Base-by-base conservation (phyloP, 2,329 filamentous ascomycete species). In the Aspergillus fijiensis region DNA sequence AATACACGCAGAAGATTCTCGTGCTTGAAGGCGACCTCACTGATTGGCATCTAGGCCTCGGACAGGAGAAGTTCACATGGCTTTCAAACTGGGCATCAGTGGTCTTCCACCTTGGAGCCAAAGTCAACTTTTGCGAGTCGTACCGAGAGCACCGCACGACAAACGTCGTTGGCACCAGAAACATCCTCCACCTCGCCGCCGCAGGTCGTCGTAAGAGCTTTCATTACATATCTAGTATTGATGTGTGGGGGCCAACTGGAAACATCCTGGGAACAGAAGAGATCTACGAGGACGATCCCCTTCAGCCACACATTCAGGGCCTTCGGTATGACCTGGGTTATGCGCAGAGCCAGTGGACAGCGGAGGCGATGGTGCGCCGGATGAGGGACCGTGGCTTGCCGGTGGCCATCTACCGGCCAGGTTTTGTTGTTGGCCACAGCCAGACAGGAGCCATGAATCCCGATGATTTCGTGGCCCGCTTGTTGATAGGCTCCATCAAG, bases 401-500 rank as follows among this genome's bases (percentile, higher is more conserved):
- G 1, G 90, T 89, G 11, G 82, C 85, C 27, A 84, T 95, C 45
- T 81, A 95, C 48, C 85, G 92, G 3, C 87, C 91, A 1, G 91
- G 92, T 7, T 96, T 96, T 70, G 85, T 96, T 48, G 82, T 88
- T 3, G 92, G 91, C 5, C 85, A 91, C 71, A 81, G 83, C 1
- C 74, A 80, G 35, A 85, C 83, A 11, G 91, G 91, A 19, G 25
- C 23, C 1, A 52, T 62, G 74, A 90, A 87, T 71, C 90, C 86
- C 0, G 91, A 96, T 69, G 92, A 96, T 75, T 96, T 96, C 78
- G 76, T 96, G 5, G 82, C 94, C 63, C 85, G 92, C 19, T 83
- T 95, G 75, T 79, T 87, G 53, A 95, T 95, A 77, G 91, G 90
- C 55, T 94, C 90, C 69, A 78, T 94, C 47, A 91, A 96, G 75